Evolutionary conservation across 306 rosid species (phyloP).

Genomic region (Casuarina glauca): DNA sequence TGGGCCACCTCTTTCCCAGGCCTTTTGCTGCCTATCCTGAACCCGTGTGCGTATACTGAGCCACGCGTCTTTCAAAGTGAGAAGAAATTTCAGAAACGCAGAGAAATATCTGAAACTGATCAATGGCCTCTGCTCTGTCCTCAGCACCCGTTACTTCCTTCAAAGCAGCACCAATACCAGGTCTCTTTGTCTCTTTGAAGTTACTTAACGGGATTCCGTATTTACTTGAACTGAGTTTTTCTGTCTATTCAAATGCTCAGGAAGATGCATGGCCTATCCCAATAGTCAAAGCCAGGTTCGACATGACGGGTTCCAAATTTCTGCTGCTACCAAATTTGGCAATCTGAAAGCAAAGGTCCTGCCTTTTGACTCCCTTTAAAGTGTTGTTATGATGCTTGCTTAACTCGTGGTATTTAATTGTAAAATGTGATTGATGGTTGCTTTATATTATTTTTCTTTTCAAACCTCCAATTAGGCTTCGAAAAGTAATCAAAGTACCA

Average conservation of each 20-base stretch:
- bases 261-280: constrained; percentile 11
- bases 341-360: constrained; percentile 51
- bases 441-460: not conserved
- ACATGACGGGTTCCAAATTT: constrained; percentile 26
- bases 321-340: constrained; percentile 26
- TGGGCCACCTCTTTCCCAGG: not conserved
- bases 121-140: constrained; percentile 53
- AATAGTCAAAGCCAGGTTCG: constrained; percentile 28
- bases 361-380: not conserved
- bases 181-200: constrained; percentile 25
- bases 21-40: not conserved
- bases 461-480: constrained; percentile 43
- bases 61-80: not conserved
- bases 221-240: not conserved
- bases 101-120: not conserved
- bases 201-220: not conserved
- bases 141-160: constrained; percentile 32
- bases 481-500: constrained; percentile 40
- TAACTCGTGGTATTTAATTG: too few relatives aligned
- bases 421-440: not conserved
- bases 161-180: constrained; percentile 37
- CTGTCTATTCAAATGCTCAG: constrained; percentile 9
- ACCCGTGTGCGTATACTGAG: not conserved
- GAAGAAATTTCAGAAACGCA: not conserved
- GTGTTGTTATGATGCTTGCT: too few relatives aligned